Base-by-base conservation (phyloP, 2,329 filamentous ascomycete genomes). In the Aspergillus spinulosporus region DNA sequence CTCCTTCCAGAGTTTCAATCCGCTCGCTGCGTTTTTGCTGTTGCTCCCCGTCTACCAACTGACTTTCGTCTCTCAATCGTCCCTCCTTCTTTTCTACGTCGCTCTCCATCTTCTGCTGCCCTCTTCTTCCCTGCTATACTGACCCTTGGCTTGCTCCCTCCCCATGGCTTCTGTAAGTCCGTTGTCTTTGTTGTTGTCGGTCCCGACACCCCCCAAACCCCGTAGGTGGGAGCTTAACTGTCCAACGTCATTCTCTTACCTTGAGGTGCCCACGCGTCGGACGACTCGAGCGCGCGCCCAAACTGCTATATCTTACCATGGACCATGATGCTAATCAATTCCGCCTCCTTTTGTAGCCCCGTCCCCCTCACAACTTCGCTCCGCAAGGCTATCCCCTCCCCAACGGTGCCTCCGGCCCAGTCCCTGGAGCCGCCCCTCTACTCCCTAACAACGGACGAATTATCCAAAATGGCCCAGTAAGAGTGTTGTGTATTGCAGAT, bases 361-460 rank as follows among this genome's bases (percentile, higher is more conserved):
- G 72, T 64, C 74, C 74, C 63, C 66, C 69, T 44, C 74, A 75
- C 64, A 72, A 68, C 66, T 77, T 76, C 64, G 73, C 65, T 68
- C 69, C 71, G 56, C 72, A 76, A 71, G 74, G 72, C 64, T 71
- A 72, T 67, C 72, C 74, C 62, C 72, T 80, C 56, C 71, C 77
- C 14, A 80, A 80, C 70, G 78, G 78, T 65, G 69, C 75, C 45
- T 65, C 69, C 60, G 74, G 71, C 57, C 74, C 74, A 56, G 73
- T 75, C 31, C 76, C 76, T 57, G 77, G 76, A 61, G 77, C 76
- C 59, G 73, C 76, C 56, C 75, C 77, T 64, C 74, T 79, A 58
- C 74, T 80, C 43, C 77, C 78, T 29, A 80, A 80, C 68, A 79
- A 79, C 66, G 77, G 78, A 61, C 72, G 77, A 63, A 64, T 80